Conservation (phyloP, 768 basidiomycete species). For the Suillus placidus region DNA sequence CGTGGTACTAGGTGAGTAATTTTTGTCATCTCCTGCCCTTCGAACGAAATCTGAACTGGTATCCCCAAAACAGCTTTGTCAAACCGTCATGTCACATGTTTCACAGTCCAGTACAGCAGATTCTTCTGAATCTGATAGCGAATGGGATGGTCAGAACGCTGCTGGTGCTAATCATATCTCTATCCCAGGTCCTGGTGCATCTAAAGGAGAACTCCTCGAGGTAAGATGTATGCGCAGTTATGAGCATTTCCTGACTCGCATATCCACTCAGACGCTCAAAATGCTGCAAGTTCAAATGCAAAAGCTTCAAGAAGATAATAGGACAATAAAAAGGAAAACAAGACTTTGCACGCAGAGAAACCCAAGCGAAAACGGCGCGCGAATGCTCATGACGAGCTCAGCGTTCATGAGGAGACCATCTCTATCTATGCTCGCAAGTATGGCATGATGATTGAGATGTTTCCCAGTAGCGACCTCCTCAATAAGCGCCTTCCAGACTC, state of each 20-base stretch:
- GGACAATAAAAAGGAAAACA: too few relatives aligned
- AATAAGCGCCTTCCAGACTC: neutral
- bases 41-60: neutral
- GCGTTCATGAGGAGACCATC: neutral
- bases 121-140: neutral
- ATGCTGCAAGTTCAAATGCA: too few relatives aligned
- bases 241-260: too few relatives aligned
- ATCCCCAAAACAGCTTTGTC: neutral
- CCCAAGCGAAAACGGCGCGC: neutral
- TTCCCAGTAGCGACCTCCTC: neutral
- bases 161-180: neutral
- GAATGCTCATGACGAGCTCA: neutral
- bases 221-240: too few relatives aligned
- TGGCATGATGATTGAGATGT: constrained; percentile 1
- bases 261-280: too few relatives aligned
- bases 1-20: neutral
- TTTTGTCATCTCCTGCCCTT: neutral
- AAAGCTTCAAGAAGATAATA: too few relatives aligned
- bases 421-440: neutral
- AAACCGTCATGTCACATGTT: neutral
- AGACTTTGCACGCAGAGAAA: too few relatives aligned
- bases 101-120: neutral
- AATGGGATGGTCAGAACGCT: neutral
- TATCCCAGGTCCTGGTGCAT: neutral
- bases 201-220: neutral